phyloP scores from a whole-genome alignment of 108 stramenopile genomes.

The Cyclotella kingstonii region DNA sequence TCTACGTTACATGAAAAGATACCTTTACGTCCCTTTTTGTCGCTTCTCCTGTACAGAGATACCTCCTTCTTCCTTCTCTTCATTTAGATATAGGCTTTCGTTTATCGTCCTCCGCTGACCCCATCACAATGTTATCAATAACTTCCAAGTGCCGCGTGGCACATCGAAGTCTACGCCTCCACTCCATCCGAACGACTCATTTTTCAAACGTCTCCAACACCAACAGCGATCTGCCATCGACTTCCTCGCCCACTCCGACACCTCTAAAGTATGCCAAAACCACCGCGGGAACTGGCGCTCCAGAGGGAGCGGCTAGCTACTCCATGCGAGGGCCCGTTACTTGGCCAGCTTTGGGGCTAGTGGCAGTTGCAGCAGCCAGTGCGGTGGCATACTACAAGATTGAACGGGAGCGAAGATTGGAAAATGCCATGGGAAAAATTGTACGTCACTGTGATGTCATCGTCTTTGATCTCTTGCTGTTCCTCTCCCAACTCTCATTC shows the following conservation, averaged over 20 bases:
- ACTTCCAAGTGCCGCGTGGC: no score
- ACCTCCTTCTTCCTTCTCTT: no score
- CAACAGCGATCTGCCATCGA: no score
- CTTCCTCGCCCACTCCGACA: constrained; percentile 5
- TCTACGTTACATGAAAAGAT: no score
- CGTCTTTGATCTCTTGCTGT: constrained; percentile 1
- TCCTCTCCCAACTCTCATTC: neutral
- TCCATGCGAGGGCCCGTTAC: constrained; percentile 71
- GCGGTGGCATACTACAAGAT: constrained; percentile 84
- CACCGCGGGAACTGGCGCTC: constrained; percentile 44
- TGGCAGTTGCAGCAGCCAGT: constrained; percentile 76
- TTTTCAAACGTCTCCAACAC: no score
- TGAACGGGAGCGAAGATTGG: constrained; percentile 83
- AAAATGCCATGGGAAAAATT: constrained; percentile 87
- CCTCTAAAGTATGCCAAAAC: constrained; percentile 48
- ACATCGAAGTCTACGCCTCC: no score
- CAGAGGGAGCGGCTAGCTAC: constrained; percentile 24
- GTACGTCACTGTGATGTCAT: constrained; percentile 33
- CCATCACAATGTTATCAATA: neutral
- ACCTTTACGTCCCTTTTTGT: no score
- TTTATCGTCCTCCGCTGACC: neutral
- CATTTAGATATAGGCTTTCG: no score
- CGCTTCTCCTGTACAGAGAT: neutral
- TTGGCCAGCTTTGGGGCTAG: constrained; percentile 79
- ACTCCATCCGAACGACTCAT: no score